Evolutionary conservation across 306 rosid species (phyloP).

Genomic region (Canavalia ensiformis): DNA sequence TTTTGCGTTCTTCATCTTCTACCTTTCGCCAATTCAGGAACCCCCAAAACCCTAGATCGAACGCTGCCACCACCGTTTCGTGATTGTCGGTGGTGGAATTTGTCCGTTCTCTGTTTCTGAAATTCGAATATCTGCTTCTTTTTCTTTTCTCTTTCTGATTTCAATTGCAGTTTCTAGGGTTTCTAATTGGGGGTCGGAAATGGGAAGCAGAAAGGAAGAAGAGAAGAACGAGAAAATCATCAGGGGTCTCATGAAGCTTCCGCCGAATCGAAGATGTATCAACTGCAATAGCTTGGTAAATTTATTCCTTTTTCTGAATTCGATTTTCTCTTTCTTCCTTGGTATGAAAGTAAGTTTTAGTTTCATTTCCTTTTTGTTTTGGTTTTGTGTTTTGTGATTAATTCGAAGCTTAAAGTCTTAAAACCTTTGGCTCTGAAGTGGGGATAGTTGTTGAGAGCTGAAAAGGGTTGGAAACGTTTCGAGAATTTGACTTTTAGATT

Average conservation of each 20-base stretch:
- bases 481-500: background rate
- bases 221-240: constrained; percentile 87
- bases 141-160: background rate
- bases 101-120: constrained; percentile 9
- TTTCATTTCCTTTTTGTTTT: constrained; percentile 17
- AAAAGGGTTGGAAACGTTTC: background rate
- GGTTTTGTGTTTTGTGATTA: constrained; percentile 15
- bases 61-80: constrained; percentile 15
- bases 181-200: constrained; percentile 41
- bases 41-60: constrained; percentile 51
- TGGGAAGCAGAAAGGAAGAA: constrained; percentile 83
- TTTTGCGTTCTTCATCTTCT: constrained; percentile 42
- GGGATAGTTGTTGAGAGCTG: constrained; percentile 35
- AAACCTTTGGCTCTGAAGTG: constrained; percentile 1
- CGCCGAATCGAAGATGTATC: constrained; percentile 87
- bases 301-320: background rate
- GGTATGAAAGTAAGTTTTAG: background rate
- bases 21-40: constrained; percentile 39
- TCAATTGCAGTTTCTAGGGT: constrained; percentile 47
- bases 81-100: constrained; percentile 31
- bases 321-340: background rate
- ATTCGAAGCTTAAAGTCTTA: constrained; percentile 27
- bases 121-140: background rate
- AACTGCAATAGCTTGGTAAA: constrained; percentile 85
- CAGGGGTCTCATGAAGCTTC: constrained; percentile 96